Evolutionary conservation across 306 rosid species (phyloP).

Genomic region (Dryas drummondii): DNA sequence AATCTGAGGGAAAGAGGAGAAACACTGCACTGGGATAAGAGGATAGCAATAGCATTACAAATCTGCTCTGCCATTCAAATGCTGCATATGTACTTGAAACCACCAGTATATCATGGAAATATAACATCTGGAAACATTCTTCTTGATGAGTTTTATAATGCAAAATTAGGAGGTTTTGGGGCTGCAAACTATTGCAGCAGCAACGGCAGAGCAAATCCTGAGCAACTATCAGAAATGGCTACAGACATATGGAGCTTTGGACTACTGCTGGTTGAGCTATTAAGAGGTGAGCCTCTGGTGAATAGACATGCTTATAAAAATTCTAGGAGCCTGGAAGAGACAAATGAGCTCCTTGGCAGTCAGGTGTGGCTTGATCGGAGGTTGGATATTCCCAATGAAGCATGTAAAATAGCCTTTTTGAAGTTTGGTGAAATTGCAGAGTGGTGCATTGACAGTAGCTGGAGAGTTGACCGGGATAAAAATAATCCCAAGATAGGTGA

Average conservation of each 20-base stretch:
- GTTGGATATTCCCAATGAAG: not conserved
- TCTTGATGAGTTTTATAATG: constrained; percentile 1
- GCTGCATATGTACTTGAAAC: constrained; percentile 7
- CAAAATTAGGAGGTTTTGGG: constrained; percentile 11
- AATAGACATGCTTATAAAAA: not conserved
- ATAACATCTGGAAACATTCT: not conserved
- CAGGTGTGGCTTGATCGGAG: not conserved
- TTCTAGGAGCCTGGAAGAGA: not conserved
- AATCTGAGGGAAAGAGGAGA: constrained; percentile 8
- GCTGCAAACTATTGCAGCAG: constrained; percentile 12
- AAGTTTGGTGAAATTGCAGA: constrained; percentile 17
- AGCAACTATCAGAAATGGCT: constrained; percentile 9
- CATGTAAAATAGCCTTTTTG: not conserved
- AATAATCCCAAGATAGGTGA: constrained; percentile 2
- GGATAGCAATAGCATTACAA: constrained; percentile 7
- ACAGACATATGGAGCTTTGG: constrained; percentile 4
- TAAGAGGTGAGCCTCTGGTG: not conserved
- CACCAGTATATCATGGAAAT: not conserved
- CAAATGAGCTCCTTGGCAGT: constrained; percentile 6
- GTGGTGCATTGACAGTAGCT: constrained; percentile 1
- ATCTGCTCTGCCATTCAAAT: constrained; percentile 7
- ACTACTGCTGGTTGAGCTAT: not conserved
- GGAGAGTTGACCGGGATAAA: not conserved
- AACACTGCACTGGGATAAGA: constrained; percentile 10
- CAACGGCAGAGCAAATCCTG: constrained; percentile 2